A percentile compares a stretch with the other conserved stretches of the same genome.
These are phyloP conservation scores for Triangularia setosa DNA, from an alignment of 2,329 filamentous ascomycete species.

Conservation along the genomic window DNA sequence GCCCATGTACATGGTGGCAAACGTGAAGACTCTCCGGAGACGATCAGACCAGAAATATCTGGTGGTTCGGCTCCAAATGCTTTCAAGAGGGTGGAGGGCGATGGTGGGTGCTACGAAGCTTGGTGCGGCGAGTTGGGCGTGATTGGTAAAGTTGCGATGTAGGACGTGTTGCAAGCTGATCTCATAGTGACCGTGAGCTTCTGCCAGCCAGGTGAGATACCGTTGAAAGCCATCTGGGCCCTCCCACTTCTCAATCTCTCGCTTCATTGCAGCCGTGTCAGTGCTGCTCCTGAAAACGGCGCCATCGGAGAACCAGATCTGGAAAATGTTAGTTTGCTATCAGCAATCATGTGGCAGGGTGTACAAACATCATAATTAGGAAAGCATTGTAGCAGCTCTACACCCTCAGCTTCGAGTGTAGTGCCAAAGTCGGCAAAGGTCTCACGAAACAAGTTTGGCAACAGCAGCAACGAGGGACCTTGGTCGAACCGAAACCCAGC, in stretches of 20 bases:
- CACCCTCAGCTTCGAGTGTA: slow-evolving; percentile 60
- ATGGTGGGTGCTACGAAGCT: slow-evolving; percentile 57
- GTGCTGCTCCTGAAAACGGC: slow-evolving; percentile 60
- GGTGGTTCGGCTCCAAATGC: slow-evolving; percentile 61
- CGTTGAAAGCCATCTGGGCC: slow-evolving; percentile 66
- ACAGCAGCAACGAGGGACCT: slow-evolving; percentile 68
- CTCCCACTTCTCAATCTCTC: slow-evolving; percentile 68
- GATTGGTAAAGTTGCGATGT: slow-evolving; percentile 60
- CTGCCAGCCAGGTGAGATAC: slow-evolving; percentile 63
- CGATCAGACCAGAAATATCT: slow-evolving; percentile 68
- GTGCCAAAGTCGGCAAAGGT: slow-evolving; percentile 67
- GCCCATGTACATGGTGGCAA: slow-evolving; percentile 79
- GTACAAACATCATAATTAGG: slow-evolving; percentile 61
- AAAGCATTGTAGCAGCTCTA: slow-evolving; percentile 66
- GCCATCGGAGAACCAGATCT: slow-evolving; percentile 66
- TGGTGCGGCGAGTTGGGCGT: slow-evolving; percentile 53
- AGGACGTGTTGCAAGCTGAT: slow-evolving; percentile 63
- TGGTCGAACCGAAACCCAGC: slow-evolving; percentile 71
- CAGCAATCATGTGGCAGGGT: not conserved
- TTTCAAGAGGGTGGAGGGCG: slow-evolving; percentile 65
- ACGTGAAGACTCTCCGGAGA: slow-evolving; percentile 67
- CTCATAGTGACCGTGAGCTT: slow-evolving; percentile 68
- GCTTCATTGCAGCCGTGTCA: slow-evolving; percentile 68
- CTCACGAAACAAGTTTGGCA: slow-evolving; percentile 67
- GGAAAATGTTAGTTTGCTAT: not conserved